A percentile compares a stretch with the other conserved stretches of the same genome.
phyloP scores from a whole-genome alignment of 1,284 basidiomycete species.

The Porodaedalea pini region DNA sequence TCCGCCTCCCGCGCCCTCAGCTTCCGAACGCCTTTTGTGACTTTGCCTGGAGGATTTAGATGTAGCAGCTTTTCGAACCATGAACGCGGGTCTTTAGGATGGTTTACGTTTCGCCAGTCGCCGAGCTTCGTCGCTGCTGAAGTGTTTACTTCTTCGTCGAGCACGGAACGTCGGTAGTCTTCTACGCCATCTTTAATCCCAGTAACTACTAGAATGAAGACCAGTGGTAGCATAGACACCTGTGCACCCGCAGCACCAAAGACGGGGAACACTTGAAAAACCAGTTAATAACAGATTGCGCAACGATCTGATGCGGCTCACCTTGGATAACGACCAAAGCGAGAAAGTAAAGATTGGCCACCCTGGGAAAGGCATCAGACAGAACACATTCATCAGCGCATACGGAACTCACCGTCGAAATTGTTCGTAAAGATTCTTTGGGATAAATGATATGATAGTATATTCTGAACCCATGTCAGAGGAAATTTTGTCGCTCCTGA shows the following conservation, averaged over 20 bases:
- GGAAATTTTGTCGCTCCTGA: slow-evolving; percentile 9
- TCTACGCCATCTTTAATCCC: slow-evolving; percentile 94
- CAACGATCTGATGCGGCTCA: slow-evolving; percentile 29
- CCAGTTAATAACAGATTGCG: slow-evolving; percentile 7
- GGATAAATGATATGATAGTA: slow-evolving; percentile 86
- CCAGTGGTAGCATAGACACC: slow-evolving; percentile 82
- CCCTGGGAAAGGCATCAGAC: slow-evolving; percentile 39
- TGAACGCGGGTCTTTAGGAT: slow-evolving; percentile 71
- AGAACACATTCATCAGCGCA: slow-evolving; percentile 10
- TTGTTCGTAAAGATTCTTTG: slow-evolving; percentile 92
- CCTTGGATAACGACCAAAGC: slow-evolving; percentile 79
- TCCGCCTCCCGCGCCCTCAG: slow-evolving; percentile 81
- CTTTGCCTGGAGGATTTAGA: slow-evolving; percentile 63
- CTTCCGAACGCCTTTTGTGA: slow-evolving; percentile 83
- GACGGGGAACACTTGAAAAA: slow-evolving; percentile 70
- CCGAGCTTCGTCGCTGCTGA: slow-evolving; percentile 84
- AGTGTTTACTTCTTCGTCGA: slow-evolving; percentile 92
- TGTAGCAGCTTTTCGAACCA: slow-evolving; percentile 74
- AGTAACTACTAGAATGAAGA: slow-evolving; percentile 86
- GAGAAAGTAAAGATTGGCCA: slow-evolving; percentile 94
- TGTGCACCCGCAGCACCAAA: slow-evolving; percentile 88
- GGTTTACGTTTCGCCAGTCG: slow-evolving; percentile 89
- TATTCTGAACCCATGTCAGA: slow-evolving; percentile 59
- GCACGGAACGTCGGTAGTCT: slow-evolving; percentile 82
- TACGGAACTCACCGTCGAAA: slow-evolving; percentile 64